A percentile compares a stretch with the other conserved stretches of the same genome.
phyloP scores from a whole-genome alignment of 2,329 filamentous ascomycete genomes.

The Arachnomyces sp. region DNA sequence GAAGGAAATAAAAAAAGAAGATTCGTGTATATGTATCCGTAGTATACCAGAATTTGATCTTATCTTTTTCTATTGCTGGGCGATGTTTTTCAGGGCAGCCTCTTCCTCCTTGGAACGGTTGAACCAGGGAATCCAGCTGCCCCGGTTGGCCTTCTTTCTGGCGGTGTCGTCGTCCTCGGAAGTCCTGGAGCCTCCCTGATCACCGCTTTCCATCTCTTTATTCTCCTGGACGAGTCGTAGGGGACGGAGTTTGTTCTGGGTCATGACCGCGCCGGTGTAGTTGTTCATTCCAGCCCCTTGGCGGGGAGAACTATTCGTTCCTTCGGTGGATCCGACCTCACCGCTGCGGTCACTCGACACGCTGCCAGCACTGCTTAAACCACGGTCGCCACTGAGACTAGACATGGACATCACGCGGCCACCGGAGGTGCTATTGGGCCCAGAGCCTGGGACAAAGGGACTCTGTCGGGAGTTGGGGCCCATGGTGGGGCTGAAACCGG shows the following conservation, averaged over 20 bases:
- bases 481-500: conserved; percentile 44
- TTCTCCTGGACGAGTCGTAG: conserved; percentile 81
- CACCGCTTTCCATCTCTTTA: conserved; percentile 29
- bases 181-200: conserved; percentile 33
- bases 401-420: conserved; percentile 45
- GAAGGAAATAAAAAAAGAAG: no score
- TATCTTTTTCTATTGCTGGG: conserved; percentile 1
- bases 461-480: conserved; percentile 33
- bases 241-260: conserved; percentile 69
- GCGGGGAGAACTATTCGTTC: conserved; percentile 47
- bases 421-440: conserved; percentile 43
- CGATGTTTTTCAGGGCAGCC: background rate
- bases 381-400: conserved; percentile 38
- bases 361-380: conserved; percentile 61
- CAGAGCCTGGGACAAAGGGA: conserved; percentile 25
- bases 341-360: conserved; percentile 41
- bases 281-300: conserved; percentile 61
- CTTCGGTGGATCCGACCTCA: conserved; percentile 36
- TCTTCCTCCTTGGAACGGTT: conserved; percentile 29
- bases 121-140: conserved; percentile 42
- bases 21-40: no score
- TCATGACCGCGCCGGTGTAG: conserved; percentile 56
- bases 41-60: background rate
- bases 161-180: conserved; percentile 36
- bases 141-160: conserved; percentile 38